phyloP scores from a whole-genome alignment of 768 basidiomycete genomes.

The Plicaturopsis crispa region DNA sequence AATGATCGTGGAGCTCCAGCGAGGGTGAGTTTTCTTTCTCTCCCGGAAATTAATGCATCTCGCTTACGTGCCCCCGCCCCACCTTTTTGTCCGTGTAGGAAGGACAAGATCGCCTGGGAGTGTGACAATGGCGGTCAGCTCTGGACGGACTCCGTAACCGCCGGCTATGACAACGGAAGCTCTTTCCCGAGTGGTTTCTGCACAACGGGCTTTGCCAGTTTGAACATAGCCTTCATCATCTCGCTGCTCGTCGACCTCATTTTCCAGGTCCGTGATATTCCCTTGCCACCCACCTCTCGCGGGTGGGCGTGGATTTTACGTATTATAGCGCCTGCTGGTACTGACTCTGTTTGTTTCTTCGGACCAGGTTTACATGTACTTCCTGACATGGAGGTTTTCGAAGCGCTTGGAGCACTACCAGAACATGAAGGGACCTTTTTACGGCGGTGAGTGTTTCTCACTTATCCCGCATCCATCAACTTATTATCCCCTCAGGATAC shows the following conservation, averaged over 20 bases:
- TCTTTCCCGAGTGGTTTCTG: slow-evolving; percentile 52
- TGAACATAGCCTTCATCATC: slow-evolving; percentile 61
- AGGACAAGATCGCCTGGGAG: slow-evolving; percentile 66
- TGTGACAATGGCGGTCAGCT: slow-evolving; percentile 65
- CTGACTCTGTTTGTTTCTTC: no score
- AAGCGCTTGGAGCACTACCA: slow-evolving; percentile 63
- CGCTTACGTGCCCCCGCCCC: slow-evolving; percentile 1
- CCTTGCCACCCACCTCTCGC: slow-evolving; percentile 13
- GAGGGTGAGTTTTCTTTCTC: slow-evolving; percentile 40
- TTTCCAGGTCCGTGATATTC: slow-evolving; percentile 47
- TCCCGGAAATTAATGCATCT: background rate
- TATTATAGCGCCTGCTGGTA: background rate
- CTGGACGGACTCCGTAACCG: slow-evolving; percentile 38
- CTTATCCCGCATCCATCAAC: slow-evolving; percentile 8
- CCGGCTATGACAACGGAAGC: slow-evolving; percentile 32
- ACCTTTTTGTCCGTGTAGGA: slow-evolving; percentile 25
- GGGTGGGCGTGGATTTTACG: slow-evolving; percentile 12
- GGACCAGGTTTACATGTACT: slow-evolving; percentile 69
- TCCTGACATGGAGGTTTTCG: slow-evolving; percentile 68
- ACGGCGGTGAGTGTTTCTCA: slow-evolving; percentile 43
- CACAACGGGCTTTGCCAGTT: slow-evolving; percentile 45
- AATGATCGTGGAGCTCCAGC: slow-evolving; percentile 68
- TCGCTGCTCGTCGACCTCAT: slow-evolving; percentile 54
- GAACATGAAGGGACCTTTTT: slow-evolving; percentile 53
- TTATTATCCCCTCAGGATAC: slow-evolving; percentile 21